Evolutionary conservation across 1,139 yeast species (phyloP).

Genomic region (Saccharomycopsis crataegensis): DNA sequence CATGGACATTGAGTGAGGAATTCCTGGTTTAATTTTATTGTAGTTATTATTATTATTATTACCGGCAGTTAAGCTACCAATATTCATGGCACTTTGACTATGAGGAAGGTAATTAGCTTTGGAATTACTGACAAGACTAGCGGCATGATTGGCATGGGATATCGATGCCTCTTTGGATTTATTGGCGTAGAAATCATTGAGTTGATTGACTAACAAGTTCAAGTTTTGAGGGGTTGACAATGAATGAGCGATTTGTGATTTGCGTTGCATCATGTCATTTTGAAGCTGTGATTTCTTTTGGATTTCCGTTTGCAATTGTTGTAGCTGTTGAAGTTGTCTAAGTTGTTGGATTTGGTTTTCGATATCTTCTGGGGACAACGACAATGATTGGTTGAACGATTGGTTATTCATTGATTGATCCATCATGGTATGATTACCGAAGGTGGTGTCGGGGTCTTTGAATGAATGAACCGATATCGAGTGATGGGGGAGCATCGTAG

Average conservation of each 20-base stretch:
- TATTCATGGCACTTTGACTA: not conserved
- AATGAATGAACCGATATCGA: not conserved
- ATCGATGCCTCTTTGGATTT: slow-evolving; percentile 1
- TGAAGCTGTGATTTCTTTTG: slow-evolving; percentile 11
- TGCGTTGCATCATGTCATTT: not conserved
- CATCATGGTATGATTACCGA: not conserved
- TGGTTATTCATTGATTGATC: not conserved
- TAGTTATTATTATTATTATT: not conserved
- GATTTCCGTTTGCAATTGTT: slow-evolving; percentile 13
- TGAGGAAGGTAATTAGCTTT: not conserved
- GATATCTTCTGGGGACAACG: slow-evolving; percentile 11
- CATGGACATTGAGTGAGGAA: slow-evolving; percentile 25
- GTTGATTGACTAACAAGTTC: slow-evolving; percentile 12
- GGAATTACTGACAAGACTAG: not conserved
- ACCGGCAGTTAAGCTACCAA: too few species aligned
- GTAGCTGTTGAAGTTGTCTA: slow-evolving; percentile 16
- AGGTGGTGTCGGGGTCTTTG: not conserved
- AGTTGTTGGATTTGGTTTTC: slow-evolving; percentile 18
- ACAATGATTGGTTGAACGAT: not conserved
- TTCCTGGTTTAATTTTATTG: not conserved
- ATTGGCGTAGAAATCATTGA: slow-evolving; percentile 13
- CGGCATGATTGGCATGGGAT: not conserved
- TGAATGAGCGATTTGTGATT: slow-evolving; percentile 14
- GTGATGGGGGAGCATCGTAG: not conserved
- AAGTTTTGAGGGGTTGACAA: slow-evolving; percentile 16